Conservation (phyloP, 768 basidiomycete genomes). For the Chiua virens region DNA sequence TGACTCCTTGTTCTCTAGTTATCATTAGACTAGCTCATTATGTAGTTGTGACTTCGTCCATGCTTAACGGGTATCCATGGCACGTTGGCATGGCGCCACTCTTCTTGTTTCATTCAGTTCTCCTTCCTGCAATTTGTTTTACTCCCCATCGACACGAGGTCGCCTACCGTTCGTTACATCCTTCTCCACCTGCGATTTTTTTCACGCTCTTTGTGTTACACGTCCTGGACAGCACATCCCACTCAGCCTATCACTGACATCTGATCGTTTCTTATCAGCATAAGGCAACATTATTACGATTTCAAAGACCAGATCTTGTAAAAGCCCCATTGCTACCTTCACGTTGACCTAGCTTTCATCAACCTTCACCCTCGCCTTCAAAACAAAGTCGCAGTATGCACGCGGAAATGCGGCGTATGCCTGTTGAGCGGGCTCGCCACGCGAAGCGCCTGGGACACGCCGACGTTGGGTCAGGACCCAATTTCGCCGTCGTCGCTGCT, state of each 20-base stretch:
- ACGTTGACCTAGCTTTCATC: not conserved
- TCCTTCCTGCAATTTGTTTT: no score
- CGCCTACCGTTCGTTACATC: not conserved
- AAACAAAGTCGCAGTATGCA: constrained; percentile 21
- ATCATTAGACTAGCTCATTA: constrained; percentile 11
- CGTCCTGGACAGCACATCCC: not conserved
- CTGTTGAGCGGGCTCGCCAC: constrained; percentile 34
- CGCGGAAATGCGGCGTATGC: constrained; percentile 24
- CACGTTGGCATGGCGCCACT: constrained; percentile 16
- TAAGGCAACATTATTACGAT: not conserved
- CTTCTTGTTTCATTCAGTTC: constrained; percentile 2
- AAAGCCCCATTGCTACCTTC: no score
- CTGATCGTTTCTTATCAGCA: not conserved
- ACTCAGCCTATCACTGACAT: not conserved
- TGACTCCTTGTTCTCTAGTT: not conserved
- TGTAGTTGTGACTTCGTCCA: not conserved
- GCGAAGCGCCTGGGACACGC: constrained; percentile 32
- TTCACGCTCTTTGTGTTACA: constrained; percentile 17
- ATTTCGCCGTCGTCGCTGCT: constrained; percentile 2
- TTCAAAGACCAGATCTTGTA: not conserved
- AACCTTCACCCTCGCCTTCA: not conserved
- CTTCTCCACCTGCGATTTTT: constrained; percentile 1
- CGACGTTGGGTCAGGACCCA: not conserved
- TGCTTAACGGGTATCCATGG: no score
- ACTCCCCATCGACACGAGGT: no score